Evolutionary conservation across 345 rosid species (phyloP).

Genomic region (Cardiospermum halicacabum): DNA sequence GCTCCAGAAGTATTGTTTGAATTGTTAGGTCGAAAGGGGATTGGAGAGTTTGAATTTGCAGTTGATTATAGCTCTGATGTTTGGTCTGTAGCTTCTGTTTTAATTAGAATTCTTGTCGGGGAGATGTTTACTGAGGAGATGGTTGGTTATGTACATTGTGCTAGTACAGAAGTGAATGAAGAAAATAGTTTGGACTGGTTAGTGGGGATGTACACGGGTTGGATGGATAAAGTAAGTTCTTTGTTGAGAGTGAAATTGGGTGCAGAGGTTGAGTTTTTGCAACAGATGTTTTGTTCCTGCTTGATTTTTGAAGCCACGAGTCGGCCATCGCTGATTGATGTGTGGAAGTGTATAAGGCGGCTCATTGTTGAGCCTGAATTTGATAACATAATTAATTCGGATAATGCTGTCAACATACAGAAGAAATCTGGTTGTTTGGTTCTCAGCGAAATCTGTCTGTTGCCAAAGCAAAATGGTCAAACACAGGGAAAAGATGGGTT

Average conservation of each 20-base stretch:
- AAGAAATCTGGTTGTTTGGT: conserved; percentile 36
- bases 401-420: conserved; percentile 20
- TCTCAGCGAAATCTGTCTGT: conserved; percentile 49
- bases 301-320: conserved; percentile 48
- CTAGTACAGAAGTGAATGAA: conserved; percentile 20
- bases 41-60: conserved; percentile 18
- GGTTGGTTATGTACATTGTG: conserved; percentile 26
- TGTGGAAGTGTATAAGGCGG: conserved; percentile 66
- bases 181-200: conserved; percentile 27
- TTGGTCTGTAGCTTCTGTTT: conserved; percentile 65
- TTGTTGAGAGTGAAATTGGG: conserved; percentile 32
- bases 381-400: conserved; percentile 25
- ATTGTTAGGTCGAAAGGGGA: conserved; percentile 36
- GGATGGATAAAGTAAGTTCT: conserved; percentile 38
- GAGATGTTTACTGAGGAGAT: conserved; percentile 35
- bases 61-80: conserved; percentile 52
- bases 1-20: conserved; percentile 64
- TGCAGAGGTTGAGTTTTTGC: conserved; percentile 31
- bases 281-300: conserved; percentile 45
- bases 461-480: conserved; percentile 21
- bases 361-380: conserved; percentile 36
- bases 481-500: conserved; percentile 20
- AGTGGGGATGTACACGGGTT: conserved; percentile 24
- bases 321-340: conserved; percentile 50
- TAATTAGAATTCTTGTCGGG: conserved; percentile 54